Base-by-base conservation (phyloP, 2,329 filamentous ascomycete genomes). In the Aspergillus flavus region DNA sequence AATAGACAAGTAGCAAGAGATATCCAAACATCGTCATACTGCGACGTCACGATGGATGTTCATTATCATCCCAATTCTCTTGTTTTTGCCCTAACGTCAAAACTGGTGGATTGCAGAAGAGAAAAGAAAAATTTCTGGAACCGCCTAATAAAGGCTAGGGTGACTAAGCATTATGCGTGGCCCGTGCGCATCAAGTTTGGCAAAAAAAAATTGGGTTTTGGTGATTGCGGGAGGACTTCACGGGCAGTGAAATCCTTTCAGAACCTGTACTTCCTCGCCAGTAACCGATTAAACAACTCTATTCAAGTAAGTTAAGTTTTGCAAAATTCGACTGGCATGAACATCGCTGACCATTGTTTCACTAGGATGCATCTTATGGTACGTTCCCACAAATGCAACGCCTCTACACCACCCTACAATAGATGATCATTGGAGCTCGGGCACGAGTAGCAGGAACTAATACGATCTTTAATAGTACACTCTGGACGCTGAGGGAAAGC, bases 401-500 rank as follows among this genome's bases (percentile, higher is more conserved):
- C 45, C 21, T 43, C 41, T 50, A 62, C 58, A 66, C 57, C 54
- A 54, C 52, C 39, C 59, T 28, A 6, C 45, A 14, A 26, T 16
- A 48, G 23, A 48, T 48, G 45, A 14, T 14, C 2, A 48, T 28
- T 48, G 21, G 43, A 46, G 11, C 12, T 41, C 16, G 34, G 26
- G 53, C 59, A 53, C 26, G 32, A 54, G 59, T 60, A 59, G 64
- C 39, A 43, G 55, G 21, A 14, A 11, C 52, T 56, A 43, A 61
- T 46, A n/a, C 59, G 64, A 61, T 46, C n/a, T 19, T 55, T 59
- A 62, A 61, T 55, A 78, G 95, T 97, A 94, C 88, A 95, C 91
- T 68, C 83, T 94, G 82, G 91, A 93, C 80, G 79, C 86, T 72
- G 83, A 86, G 66, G 94, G 94, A 85, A 94, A 93, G 84, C 93